These are phyloP conservation scores for Ilex asprella DNA, from an alignment of 257 asterid genomes.

Conservation along the genomic window DNA sequence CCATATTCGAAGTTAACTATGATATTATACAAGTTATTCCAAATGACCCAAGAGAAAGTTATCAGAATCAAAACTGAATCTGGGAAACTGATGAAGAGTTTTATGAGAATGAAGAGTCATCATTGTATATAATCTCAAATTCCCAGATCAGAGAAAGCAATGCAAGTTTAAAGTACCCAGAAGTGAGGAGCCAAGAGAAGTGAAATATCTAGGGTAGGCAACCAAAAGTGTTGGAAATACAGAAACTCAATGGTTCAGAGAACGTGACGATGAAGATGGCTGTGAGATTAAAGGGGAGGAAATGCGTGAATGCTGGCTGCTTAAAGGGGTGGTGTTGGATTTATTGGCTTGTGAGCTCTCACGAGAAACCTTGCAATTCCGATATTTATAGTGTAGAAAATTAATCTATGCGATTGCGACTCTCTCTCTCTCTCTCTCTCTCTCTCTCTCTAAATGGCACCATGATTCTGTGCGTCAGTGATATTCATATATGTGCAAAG, in stretches of 20 bases:
- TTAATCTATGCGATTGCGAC: no score
- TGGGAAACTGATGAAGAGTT: neutral
- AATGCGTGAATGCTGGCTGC: constrained; percentile 18
- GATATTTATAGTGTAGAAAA: constrained; percentile 17
- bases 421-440: no score
- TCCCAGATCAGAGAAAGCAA: constrained; percentile 1
- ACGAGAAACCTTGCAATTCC: constrained; percentile 50
- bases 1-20: constrained; percentile 24
- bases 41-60: neutral
- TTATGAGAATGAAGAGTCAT: neutral
- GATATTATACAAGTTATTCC: neutral
- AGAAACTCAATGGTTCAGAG: no score
- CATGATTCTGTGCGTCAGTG: no score
- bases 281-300: constrained; percentile 1
- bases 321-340: constrained; percentile 26
- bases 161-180: constrained; percentile 3
- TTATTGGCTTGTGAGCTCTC: constrained; percentile 57
- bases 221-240: no score
- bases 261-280: no score
- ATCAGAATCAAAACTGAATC: neutral
- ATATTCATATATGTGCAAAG: no score
- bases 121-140: neutral
- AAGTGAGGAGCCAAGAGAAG: constrained; percentile 1
- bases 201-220: neutral
- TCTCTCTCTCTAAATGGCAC: no score